Evolutionary conservation across 176 grass and related monocot species (phyloP).

Genomic region (Lolium perenne): DNA sequence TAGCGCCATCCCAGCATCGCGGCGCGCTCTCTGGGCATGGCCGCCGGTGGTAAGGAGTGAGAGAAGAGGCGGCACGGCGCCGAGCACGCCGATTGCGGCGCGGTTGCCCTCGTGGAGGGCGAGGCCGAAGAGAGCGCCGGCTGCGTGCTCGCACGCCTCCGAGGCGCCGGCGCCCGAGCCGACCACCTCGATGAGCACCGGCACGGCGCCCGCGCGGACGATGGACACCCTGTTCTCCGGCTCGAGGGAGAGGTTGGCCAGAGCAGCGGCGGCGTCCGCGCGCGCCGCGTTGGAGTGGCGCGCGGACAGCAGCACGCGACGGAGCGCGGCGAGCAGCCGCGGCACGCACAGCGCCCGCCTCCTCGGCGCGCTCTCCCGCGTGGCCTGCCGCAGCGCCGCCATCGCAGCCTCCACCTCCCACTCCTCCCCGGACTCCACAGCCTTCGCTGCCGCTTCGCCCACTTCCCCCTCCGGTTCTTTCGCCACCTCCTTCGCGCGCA

Average conservation of each 20-base stretch:
- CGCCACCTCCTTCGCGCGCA: constrained; percentile 24
- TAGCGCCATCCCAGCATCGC: constrained; percentile 17
- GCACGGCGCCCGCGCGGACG: constrained; percentile 15
- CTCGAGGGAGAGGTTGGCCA: constrained; percentile 30
- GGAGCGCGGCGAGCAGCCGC: constrained; percentile 58
- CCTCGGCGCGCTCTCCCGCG: constrained; percentile 54
- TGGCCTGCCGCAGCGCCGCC: constrained; percentile 54
- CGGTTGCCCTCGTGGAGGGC: constrained; percentile 20
- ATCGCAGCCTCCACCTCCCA: constrained; percentile 58
- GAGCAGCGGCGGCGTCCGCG: constrained; percentile 1
- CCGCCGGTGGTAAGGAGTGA: neutral
- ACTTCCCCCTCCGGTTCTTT: constrained; percentile 36
- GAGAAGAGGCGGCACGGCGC: constrained; percentile 15
- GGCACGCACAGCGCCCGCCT: constrained; percentile 58
- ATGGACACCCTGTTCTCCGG: constrained; percentile 19
- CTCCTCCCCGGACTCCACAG: constrained; percentile 37
- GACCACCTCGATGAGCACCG: constrained; percentile 15
- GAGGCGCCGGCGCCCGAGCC: neutral
- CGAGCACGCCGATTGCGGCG: constrained; percentile 26
- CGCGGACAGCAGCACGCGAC: constrained; percentile 39
- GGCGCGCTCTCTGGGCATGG: neutral
- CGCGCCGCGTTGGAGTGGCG: constrained; percentile 1
- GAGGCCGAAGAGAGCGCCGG: constrained; percentile 24
- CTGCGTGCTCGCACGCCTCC: constrained; percentile 25
- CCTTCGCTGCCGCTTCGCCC: neutral